Evolutionary conservation across 768 basidiomycete genomes (phyloP).

Genomic region (Serendipita indica): DNA sequence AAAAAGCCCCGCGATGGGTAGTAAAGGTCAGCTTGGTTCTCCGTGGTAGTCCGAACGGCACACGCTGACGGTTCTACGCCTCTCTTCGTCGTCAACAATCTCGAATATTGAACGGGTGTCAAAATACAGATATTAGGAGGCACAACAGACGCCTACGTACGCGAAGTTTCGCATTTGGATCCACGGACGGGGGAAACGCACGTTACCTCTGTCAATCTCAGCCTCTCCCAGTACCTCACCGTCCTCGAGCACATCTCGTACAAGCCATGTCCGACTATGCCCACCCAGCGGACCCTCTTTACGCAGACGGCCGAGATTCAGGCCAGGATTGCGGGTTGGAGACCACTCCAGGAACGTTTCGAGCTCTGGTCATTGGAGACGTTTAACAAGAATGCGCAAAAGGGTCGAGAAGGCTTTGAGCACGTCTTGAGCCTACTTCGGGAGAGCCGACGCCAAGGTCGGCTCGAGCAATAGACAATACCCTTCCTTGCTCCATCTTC

Average conservation of each 20-base stretch:
- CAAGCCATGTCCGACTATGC: slow-evolving; percentile 39
- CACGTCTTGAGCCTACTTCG: slow-evolving; percentile 69
- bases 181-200: slow-evolving; percentile 66
- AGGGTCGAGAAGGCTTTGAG: slow-evolving; percentile 80
- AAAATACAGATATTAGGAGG: slow-evolving; percentile 64
- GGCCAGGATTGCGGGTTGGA: slow-evolving; percentile 66
- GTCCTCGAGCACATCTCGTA: slow-evolving; percentile 87
- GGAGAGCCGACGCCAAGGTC: slow-evolving; percentile 31
- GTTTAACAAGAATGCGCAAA: slow-evolving; percentile 82
- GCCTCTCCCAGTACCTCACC: slow-evolving; percentile 85
- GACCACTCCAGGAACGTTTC: slow-evolving; percentile 63
- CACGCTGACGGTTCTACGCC: background rate
- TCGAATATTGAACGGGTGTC: slow-evolving; percentile 11
- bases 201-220: slow-evolving; percentile 85
- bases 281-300: slow-evolving; percentile 47
- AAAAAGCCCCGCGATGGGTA: slow-evolving; percentile 84
- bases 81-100: slow-evolving; percentile 4
- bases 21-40: slow-evolving; percentile 49
- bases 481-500: background rate
- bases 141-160: slow-evolving; percentile 85
- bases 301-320: slow-evolving; percentile 86
- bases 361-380: slow-evolving; percentile 78
- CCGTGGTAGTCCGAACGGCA: background rate
- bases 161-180: slow-evolving; percentile 88
- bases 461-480: background rate